Base-by-base conservation (phyloP, 805 yeast species). In the Kodamaea fukazawae region DNA sequence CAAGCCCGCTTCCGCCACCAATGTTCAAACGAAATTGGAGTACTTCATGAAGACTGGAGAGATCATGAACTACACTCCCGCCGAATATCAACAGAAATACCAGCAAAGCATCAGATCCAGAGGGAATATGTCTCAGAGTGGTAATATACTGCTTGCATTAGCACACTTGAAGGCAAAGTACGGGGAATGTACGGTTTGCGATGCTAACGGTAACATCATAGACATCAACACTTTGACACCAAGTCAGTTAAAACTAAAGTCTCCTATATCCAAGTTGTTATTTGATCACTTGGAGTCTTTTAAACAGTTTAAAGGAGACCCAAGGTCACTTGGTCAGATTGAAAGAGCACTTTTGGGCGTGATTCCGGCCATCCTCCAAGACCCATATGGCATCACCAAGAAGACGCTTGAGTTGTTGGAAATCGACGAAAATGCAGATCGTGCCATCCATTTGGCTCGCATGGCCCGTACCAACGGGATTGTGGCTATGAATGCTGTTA, bases 401-500 rank as follows among this genome's bases (percentile, higher is more conserved):
- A 83, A 82, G 43, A 79, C 76, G 0, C 49, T 60, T 11, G 73
- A 75, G 39, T 73, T 83, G 42, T 58, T 86, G 25, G 62, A 61
- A 13, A 58, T 75, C 37, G 78, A 68, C 38, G 77, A 75, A 26
- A 54, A 58, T 23, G 45, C 68, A 0, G 67, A 63, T 23, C 74
- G 84, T 42, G 90, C 90, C 0, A 41, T 71, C 17, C 66, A 65
- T 47, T 56, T 79, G n/a, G 64, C 75, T 3, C 64, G 70, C 31
- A 45, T 79, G 9, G 77, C 83, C 0, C 49, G 56, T 7, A 58
- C 65, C 20, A 38, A 43, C 26, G 48, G 48, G 4, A 25, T 39
- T 2, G 85, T 79, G 23, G 85, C 78, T 1, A 73, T 79, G 77
- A 85, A 86, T 46, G 67, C 73, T n/a, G 67, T 85, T 0, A 55